Base-by-base conservation (phyloP, 2,329 filamentous ascomycete species). In the Ascochyta viciae-villosae region DNA sequence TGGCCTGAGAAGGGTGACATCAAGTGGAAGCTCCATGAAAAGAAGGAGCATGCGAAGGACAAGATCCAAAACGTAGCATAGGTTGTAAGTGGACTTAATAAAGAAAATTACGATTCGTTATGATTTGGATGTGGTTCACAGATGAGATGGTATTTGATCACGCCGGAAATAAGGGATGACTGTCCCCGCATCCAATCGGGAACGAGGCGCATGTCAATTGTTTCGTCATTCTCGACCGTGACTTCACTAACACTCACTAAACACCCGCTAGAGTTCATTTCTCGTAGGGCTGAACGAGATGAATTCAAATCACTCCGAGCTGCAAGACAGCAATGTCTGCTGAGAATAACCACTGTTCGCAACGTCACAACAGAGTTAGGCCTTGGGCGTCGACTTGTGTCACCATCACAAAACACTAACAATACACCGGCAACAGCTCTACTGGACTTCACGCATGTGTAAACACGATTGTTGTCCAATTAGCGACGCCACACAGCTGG, bases 1-100 rank as follows among this genome's bases (percentile, higher is more conserved):
- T 72, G 68, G 68, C 67, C 68, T 29, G 55, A 58, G 31, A 62
- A 61, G 7, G 58, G 60, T 1, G 70, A 71, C 13, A 58, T 71
- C 16, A 63, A 63, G 49, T 62, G 63, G 58, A 66, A 54, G 37
- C 33, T 44, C 0, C 46, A 47, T 13, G 51, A 61, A 31, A 60
- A 50, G 53, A 68, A 61, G 47, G 46, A 64, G 7, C 33, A 61
- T 42, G 55, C 53, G 2, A 63, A 62, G 40, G 61, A 68, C 26
- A 57, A 57, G 37, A 58, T 65, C 23, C 58, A 61, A 3, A 54
- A 33, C 22, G 24, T 50, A 10, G 53, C 38, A 6, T 56, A 50
- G 16, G 27, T 35, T 6, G 23, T 2, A 16, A 6, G 12, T 16
- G 6, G 22, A 15, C 2, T 3, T 15, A 35, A 37, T 40, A 15